Evolutionary conservation across 2,329 filamentous ascomycete species (phyloP), one percentile per base, ranked within the genome.

Genomic region (Xylaria sp.): DNA sequence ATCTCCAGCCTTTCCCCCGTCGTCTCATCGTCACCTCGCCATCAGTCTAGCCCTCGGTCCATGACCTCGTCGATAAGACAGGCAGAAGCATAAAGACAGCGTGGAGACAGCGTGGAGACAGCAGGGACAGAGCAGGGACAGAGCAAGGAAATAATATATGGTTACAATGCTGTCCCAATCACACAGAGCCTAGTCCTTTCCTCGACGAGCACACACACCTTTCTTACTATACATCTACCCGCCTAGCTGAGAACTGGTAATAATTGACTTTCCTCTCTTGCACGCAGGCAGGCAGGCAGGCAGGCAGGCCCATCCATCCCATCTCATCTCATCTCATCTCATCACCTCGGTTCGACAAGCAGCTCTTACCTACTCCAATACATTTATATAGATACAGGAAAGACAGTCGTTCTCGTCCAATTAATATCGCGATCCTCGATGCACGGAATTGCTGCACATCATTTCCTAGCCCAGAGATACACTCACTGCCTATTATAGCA

Each of bases 1-100:
- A n/a, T n/a, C n/a, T n/a, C n/a, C n/a, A n/a, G n/a, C n/a, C 40
- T 35, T 38, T 8, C 23, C 28, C 47, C 47, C 37, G 19, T 50
- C 25, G 25, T 47, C 25, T 14, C 49, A 50, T 54, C 31, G 51
- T 63, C 37, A 33, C 51, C 23, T 45, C 35, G 37, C 28, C 45
- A 35, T 43, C 51, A 46, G 33, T 54, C 46, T 63, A 56, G 61
- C 57, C 51, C 60, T 56, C 14, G 43, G 55, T 31, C 56, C 56
- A 25, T n/a, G 42, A 52, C 57, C 43, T n/a, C 33, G 47, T 55
- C 38, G 37, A 56, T 60, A 63, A 43, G 60, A 35, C 54, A 4
- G 28, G 43, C 54, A n/a, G n/a, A n/a, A n/a, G n/a, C n/a, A n/a
- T n/a, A n/a, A n/a, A n/a, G n/a, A n/a, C n/a, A n/a, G n/a, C n/a